Conservation (phyloP, 257 asterid species). For the Nicotiana sylvestris region DNA sequence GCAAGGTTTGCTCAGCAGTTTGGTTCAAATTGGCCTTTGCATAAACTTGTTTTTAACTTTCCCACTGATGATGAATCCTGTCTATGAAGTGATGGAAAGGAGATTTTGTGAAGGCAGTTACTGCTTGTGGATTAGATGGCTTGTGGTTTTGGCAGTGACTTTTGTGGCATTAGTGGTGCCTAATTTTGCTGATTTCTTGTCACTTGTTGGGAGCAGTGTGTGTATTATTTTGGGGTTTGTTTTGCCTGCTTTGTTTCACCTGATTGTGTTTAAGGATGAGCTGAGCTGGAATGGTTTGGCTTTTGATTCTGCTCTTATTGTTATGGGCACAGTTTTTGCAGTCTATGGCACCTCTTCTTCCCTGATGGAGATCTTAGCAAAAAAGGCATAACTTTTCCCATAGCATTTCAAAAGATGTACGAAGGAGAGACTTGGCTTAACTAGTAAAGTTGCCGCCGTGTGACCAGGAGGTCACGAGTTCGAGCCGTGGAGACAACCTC, state of each 20-base stretch:
- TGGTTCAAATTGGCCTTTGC: conserved; percentile 69
- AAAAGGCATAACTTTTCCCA: neutral
- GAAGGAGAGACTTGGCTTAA: too few species aligned
- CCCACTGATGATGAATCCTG: conserved; percentile 91
- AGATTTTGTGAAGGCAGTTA: conserved; percentile 66
- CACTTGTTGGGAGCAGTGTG: conserved; percentile 86
- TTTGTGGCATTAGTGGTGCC: conserved; percentile 66
- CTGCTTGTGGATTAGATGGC: conserved; percentile 77
- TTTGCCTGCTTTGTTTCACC: conserved; percentile 72
- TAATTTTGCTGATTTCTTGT: conserved; percentile 81
- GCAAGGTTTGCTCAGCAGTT: conserved; percentile 47
- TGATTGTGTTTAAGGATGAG: conserved; percentile 56
- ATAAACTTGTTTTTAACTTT: conserved; percentile 67
- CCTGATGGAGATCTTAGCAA: conserved; percentile 23
- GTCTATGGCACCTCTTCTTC: conserved; percentile 32
- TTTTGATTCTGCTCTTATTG: conserved; percentile 21
- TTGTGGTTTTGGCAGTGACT: conserved; percentile 51
- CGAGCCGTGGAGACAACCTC: too few species aligned
- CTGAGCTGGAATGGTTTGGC: conserved; percentile 28
- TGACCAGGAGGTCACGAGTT: too few species aligned
- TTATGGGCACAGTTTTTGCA: conserved; percentile 26
- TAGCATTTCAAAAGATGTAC: neutral
- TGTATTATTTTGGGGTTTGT: conserved; percentile 74
- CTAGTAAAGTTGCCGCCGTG: too few species aligned
- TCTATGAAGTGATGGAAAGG: conserved; percentile 85